These are phyloP conservation scores for Raddia distichophylla DNA, from an alignment of 176 grass and related monocot genomes.

Conservation along the genomic window DNA sequence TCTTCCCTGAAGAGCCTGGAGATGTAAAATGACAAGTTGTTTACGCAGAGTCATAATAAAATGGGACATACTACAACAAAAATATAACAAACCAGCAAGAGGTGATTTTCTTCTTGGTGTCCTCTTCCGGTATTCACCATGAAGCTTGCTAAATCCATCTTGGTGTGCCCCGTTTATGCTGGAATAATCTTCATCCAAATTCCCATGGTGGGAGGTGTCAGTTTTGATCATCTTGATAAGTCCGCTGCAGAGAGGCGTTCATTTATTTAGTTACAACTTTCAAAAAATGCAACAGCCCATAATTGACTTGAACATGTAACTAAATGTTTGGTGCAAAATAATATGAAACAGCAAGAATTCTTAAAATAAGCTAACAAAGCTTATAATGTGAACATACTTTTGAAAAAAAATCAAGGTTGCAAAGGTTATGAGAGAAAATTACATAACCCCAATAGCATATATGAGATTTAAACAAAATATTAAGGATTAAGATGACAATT, in stretches of 20 bases:
- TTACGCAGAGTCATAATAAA: slow-evolving; percentile 23
- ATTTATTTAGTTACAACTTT: neutral
- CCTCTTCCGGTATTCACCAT: slow-evolving; percentile 36
- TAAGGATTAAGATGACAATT: neutral
- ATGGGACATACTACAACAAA: neutral
- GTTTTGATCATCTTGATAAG: slow-evolving; percentile 22
- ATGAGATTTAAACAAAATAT: neutral
- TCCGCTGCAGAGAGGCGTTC: slow-evolving; percentile 43
- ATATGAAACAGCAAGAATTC: neutral
- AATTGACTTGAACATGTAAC: neutral
- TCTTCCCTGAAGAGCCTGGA: slow-evolving; percentile 42
- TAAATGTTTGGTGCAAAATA: neutral
- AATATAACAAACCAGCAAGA: slow-evolving; percentile 45
- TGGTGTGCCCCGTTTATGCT: slow-evolving; percentile 44
- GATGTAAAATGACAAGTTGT: slow-evolving; percentile 31
- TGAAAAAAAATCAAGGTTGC: neutral
- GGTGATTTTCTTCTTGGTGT: slow-evolving; percentile 52
- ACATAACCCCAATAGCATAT: neutral
- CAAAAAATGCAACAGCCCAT: slow-evolving; percentile 11
- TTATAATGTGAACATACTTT: neutral
- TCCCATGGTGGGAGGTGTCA: slow-evolving; percentile 28
- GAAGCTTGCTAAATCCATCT: slow-evolving; percentile 46
- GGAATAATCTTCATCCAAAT: slow-evolving; percentile 51
- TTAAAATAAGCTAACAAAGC: neutral
- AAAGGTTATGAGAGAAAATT: neutral